A percentile compares a stretch with the other conserved stretches of the same genome.
phyloP scores from a whole-genome alignment of 2,329 filamentous ascomycete species.

The Aspergillus sp. region DNA sequence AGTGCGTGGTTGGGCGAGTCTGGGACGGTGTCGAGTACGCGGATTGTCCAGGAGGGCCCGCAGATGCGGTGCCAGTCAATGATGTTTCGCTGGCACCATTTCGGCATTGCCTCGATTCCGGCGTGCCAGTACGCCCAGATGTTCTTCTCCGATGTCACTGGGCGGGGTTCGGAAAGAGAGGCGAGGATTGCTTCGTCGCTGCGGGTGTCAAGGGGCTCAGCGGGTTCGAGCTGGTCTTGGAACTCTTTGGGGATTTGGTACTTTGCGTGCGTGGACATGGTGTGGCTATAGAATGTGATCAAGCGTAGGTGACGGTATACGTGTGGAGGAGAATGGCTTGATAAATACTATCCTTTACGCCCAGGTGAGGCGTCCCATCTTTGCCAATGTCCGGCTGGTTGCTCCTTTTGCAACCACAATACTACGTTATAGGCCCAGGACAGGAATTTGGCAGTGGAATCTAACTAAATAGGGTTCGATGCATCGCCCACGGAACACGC shows the following conservation, averaged over 20 bases:
- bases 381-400: no score
- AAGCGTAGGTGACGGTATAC: no score
- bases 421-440: no score
- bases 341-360: no score
- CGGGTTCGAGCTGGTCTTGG: neutral
- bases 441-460: no score
- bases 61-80: slow-evolving; percentile 1
- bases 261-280: no score
- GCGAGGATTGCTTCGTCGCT: neutral
- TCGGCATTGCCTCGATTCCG: neutral
- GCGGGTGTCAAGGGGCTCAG: neutral
- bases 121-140: slow-evolving; percentile 9
- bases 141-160: slow-evolving; percentile 4
- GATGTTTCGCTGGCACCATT: slow-evolving; percentile 8
- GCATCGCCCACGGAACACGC: no score
- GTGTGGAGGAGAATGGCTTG: no score
- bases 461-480: no score
- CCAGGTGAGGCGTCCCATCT: no score
- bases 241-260: neutral
- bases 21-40: slow-evolving; percentile 10
- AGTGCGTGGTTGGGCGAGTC: slow-evolving; percentile 37
- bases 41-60: slow-evolving; percentile 3
- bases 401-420: no score
- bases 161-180: neutral
- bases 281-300: no score